These are phyloP conservation scores for Camelina laxa DNA, from an alignment of 345 rosid genomes.

Conservation along the genomic window DNA sequence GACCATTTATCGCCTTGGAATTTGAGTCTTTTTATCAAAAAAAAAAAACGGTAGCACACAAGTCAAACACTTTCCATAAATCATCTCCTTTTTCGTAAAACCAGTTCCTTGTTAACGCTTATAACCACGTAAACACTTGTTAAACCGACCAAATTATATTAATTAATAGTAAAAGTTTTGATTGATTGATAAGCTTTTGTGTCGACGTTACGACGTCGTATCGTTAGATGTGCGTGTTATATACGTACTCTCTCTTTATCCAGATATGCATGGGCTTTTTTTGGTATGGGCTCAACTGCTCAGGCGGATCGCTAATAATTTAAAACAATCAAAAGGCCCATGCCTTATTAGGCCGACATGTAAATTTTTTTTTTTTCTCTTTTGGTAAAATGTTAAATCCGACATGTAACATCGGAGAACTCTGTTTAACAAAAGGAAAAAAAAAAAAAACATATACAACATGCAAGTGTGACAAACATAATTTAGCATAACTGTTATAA, in stretches of 20 bases:
- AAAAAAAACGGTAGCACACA: slow-evolving; percentile 19
- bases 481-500: not conserved
- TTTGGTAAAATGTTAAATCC: no score
- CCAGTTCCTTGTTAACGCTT: slow-evolving; percentile 7
- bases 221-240: not conserved
- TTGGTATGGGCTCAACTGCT: not conserved
- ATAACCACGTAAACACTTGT: slow-evolving; percentile 42
- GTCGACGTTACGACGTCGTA: not conserved
- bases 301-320: not conserved
- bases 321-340: not conserved
- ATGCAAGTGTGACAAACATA: not conserved
- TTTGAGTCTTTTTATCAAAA: slow-evolving; percentile 22
- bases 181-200: slow-evolving; percentile 21
- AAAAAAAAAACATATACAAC: not conserved
- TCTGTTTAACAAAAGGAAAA: not conserved
- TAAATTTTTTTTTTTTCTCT: no score
- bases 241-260: not conserved
- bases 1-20: slow-evolving; percentile 42
- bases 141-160: slow-evolving; percentile 25
- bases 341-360: not conserved
- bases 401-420: no score
- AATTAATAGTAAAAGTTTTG: slow-evolving; percentile 11
- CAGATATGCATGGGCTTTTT: not conserved
- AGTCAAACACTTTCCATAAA: slow-evolving; percentile 11
- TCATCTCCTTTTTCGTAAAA: not conserved